Percentiles rank a stretch among this genome's conserved stretches.
Evolutionary conservation across 2,329 filamentous ascomycete species (phyloP).

Genomic region (Neopestalotiopsis sp.): DNA sequence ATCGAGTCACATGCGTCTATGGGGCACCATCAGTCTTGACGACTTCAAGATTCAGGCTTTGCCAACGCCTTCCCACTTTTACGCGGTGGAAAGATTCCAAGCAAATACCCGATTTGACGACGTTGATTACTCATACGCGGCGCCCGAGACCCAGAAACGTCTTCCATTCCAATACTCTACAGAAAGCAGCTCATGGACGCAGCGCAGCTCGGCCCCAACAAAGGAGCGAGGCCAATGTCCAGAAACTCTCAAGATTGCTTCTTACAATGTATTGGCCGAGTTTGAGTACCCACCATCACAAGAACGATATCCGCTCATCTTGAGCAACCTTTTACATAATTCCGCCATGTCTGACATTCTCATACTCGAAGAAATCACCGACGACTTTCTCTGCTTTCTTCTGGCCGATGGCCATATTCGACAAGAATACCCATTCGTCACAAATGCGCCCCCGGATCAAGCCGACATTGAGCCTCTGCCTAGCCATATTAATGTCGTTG

Average conservation of each 20-base stretch:
- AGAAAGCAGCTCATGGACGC: constrained; percentile 25
- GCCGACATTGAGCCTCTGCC: constrained; percentile 58
- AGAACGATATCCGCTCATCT: constrained; percentile 46
- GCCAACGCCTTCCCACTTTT: constrained; percentile 22
- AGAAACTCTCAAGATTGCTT: constrained; percentile 43
- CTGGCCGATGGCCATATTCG: constrained; percentile 52
- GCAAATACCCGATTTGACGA: background rate
- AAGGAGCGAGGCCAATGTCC: background rate
- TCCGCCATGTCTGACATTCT: constrained; percentile 51
- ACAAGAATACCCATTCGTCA: constrained; percentile 57
- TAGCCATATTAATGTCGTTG: constrained; percentile 64
- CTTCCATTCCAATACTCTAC: constrained; percentile 26
- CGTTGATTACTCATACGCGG: background rate
- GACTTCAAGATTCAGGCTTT: constrained; percentile 24
- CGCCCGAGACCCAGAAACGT: constrained; percentile 16
- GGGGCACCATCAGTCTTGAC: constrained; percentile 52
- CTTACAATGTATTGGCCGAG: constrained; percentile 59
- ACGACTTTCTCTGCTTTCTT: constrained; percentile 64
- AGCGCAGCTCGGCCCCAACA: background rate
- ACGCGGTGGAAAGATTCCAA: constrained; percentile 16
- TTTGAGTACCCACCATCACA: constrained; percentile 51
- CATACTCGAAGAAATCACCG: constrained; percentile 68
- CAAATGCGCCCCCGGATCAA: constrained; percentile 61
- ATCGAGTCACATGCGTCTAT: constrained; percentile 58
- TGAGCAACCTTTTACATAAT: constrained; percentile 48